Base-by-base conservation (phyloP, 163 green algal species). In the Chlamydomonas reinhardtii region DNA sequence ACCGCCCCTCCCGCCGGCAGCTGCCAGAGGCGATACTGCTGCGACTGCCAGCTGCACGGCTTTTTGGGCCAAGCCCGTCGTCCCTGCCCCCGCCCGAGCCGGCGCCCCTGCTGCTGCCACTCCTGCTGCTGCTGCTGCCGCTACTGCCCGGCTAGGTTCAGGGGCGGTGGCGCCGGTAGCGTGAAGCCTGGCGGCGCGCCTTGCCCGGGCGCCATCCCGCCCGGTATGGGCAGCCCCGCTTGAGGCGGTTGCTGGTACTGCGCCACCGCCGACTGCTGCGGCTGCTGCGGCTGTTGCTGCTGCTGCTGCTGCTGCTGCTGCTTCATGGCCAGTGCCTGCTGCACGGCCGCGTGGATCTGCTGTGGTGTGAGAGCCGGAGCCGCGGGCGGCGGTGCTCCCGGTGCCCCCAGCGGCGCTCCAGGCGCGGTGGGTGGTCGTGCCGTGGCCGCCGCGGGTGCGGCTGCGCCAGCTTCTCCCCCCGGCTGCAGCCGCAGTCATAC, bases 291-390 rank as follows among this genome's bases (percentile, higher is more conserved):
- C n/a, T n/a, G n/a, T n/a, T n/a, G n/a, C n/a, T 68, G 76, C 15
- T 61, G 34, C 61, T 71, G 65, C n/a, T 70, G 62, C 59, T 73
- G 73, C 48, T 65, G 64, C 64, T 84, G 79, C 62, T 85, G 79
- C 74, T 88, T 74, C 24, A 81, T 79, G 0, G 29, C 64, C 5
- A 85, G 32, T 3, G 68, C 68, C 16, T 88, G 85, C 52, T 87
- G 77, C 52, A 86, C 39, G 29, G 61, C 64, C 37, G 74, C 74
- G 34, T 82, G 43, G 32, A 69, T 43, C 56, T 78, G 75, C 37
- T 83, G 80, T 27, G 83, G 77, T 35, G 77, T 73, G 72, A 88
- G 43, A 34, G 61, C 37, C n/a, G 31, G n/a, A 0, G 48, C 65
- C 2, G 31, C 77, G n/a, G n/a, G n/a, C 34, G 39, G 31, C 43